Conservation (phyloP, 2,329 filamentous ascomycete genomes). For the Colletotrichum horii region DNA sequence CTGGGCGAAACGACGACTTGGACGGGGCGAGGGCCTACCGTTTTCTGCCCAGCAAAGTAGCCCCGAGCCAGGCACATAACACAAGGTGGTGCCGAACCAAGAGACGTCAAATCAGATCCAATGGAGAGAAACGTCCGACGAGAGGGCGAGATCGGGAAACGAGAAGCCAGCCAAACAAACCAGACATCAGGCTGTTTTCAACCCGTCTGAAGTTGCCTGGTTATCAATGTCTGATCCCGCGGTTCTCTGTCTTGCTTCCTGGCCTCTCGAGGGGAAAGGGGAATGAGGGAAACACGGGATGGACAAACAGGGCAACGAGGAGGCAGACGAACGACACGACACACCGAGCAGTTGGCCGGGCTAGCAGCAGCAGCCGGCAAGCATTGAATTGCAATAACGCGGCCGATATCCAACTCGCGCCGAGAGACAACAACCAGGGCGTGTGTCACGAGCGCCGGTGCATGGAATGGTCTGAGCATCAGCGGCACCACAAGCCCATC, state of each 20-base stretch:
- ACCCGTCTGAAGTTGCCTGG: constrained; percentile 3
- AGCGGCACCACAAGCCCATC: constrained; percentile 9
- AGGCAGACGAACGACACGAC: background rate
- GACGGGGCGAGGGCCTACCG: background rate
- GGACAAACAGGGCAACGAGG: background rate
- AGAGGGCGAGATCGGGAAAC: background rate
- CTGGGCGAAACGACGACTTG: background rate
- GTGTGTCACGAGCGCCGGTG: background rate
- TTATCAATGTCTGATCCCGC: background rate
- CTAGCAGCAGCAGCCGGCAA: background rate
- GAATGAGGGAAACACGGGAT: background rate
- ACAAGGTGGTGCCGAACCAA: background rate
- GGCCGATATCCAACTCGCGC: background rate
- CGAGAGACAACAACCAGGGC: background rate
- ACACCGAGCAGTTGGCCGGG: background rate
- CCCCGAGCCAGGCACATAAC: background rate
- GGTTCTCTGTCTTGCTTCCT: background rate
- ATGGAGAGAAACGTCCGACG: background rate
- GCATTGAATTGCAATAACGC: background rate
- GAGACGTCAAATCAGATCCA: background rate
- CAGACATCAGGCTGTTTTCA: constrained; percentile 6
- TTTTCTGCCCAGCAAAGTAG: background rate
- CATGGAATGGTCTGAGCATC: constrained; percentile 17
- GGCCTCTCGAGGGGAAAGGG: background rate
- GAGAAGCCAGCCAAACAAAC: background rate